phyloP scores from a whole-genome alignment of 2,329 filamentous ascomycete species.

The Helotiales sp. region DNA sequence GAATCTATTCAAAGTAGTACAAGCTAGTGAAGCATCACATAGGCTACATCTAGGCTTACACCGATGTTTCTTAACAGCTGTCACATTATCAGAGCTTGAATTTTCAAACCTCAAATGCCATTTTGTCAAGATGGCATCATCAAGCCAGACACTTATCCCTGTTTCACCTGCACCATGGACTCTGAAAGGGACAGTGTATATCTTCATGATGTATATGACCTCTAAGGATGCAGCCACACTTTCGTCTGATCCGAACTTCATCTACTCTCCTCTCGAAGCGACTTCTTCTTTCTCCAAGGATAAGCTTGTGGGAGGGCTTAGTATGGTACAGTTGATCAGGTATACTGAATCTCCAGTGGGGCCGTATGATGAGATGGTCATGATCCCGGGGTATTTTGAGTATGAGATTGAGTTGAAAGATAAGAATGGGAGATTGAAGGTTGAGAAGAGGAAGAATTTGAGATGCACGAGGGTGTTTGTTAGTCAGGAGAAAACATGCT shows the following conservation, averaged over 20 bases:
- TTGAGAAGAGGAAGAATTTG: conserved; percentile 38
- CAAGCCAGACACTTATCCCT: background rate
- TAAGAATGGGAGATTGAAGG: conserved; percentile 2
- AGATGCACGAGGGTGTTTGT: conserved; percentile 56
- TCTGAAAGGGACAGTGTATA: conserved; percentile 46
- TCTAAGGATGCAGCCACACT: conserved; percentile 35
- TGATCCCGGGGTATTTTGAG: conserved; percentile 43
- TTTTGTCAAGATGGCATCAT: background rate
- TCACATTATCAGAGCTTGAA: too few relatives aligned
- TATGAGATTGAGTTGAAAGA: conserved; percentile 32
- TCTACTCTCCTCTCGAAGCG: conserved; percentile 50
- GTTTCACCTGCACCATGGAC: conserved; percentile 40
- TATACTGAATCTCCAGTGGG: conserved; percentile 53
- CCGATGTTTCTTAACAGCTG: too few relatives aligned
- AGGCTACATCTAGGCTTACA: too few relatives aligned
- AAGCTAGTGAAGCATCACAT: too few relatives aligned
- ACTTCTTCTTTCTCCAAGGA: conserved; percentile 42
- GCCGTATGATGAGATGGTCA: conserved; percentile 53
- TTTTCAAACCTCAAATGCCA: too few relatives aligned
- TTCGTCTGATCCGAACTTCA: conserved; percentile 30
- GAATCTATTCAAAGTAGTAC: too few relatives aligned
- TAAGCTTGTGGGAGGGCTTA: conserved; percentile 45
- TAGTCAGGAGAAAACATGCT: conserved; percentile 51
- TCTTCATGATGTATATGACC: conserved; percentile 43
- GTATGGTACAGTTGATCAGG: conserved; percentile 51